A percentile compares a stretch with the other conserved stretches of the same genome.
Evolutionary conservation across 208 protist species (phyloP).

Genomic region (Leishmania mexicana): DNA sequence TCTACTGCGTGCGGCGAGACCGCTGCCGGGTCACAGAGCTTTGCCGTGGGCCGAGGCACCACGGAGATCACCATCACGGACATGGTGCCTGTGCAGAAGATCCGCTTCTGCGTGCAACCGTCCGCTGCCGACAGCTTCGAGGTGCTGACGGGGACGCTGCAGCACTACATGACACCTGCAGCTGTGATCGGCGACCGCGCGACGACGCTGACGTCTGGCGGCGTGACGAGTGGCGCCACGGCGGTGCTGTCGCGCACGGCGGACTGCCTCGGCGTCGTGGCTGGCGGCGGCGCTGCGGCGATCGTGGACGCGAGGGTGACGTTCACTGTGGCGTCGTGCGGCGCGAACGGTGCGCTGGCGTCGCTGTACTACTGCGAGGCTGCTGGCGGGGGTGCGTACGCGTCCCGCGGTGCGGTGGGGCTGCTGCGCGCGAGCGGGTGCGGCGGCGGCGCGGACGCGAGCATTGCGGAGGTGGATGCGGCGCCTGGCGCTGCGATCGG

Average conservation of each 20-base stretch:
- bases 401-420: slow-evolving; percentile 41
- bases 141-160: slow-evolving; percentile 31
- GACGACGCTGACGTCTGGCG: slow-evolving; percentile 39
- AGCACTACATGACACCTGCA: slow-evolving; percentile 62
- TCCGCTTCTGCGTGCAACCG: slow-evolving; percentile 37
- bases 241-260: slow-evolving; percentile 38
- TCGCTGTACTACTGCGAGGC: slow-evolving; percentile 71
- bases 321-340: slow-evolving; percentile 43
- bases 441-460: slow-evolving; percentile 25
- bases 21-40: slow-evolving; percentile 33
- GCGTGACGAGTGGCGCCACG: slow-evolving; percentile 17
- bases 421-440: slow-evolving; percentile 51
- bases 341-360: slow-evolving; percentile 23
- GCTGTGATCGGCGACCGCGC: slow-evolving; percentile 45
- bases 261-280: slow-evolving; percentile 39
- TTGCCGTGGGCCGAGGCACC: slow-evolving; percentile 15
- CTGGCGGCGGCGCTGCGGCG: slow-evolving; percentile 21
- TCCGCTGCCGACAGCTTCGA: slow-evolving; percentile 29
- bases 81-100: slow-evolving; percentile 10
- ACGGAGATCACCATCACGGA: slow-evolving; percentile 34
- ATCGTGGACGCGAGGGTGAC: slow-evolving; percentile 31
- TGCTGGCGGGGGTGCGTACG: slow-evolving; percentile 34
- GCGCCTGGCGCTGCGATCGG: slow-evolving; percentile 39
- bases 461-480: slow-evolving; percentile 37
- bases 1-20: slow-evolving; percentile 27